Evolutionary conservation across 129 eudicot genomes (phyloP).

Genomic region (Smallanthus sonchifolius): DNA sequence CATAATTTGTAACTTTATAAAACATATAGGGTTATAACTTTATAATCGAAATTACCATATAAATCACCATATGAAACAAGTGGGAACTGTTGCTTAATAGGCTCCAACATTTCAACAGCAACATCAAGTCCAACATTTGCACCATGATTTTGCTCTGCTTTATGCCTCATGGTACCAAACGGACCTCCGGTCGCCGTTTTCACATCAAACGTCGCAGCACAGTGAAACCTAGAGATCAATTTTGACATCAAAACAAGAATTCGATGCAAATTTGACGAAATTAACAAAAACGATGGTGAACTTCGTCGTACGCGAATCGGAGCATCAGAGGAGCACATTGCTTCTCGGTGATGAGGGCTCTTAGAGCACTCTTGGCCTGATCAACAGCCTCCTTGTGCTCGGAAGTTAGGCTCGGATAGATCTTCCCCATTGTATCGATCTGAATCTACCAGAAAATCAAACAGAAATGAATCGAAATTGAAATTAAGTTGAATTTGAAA

Average conservation of each 20-base stretch:
- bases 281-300: background rate
- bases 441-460: background rate
- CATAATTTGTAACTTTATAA: background rate
- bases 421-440: slow-evolving; percentile 50
- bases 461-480: background rate
- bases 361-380: slow-evolving; percentile 54
- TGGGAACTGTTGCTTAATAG: slow-evolving; percentile 76
- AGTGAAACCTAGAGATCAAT: slow-evolving; percentile 60
- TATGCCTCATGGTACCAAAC: slow-evolving; percentile 82
- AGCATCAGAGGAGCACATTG: slow-evolving; percentile 83
- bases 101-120: slow-evolving; percentile 76
- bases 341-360: slow-evolving; percentile 64
- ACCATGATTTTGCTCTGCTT: slow-evolving; percentile 65
- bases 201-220: slow-evolving; percentile 82
- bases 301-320: slow-evolving; percentile 62
- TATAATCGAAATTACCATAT: slow-evolving; percentile 39
- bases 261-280: background rate
- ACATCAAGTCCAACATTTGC: slow-evolving; percentile 74
- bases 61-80: slow-evolving; percentile 68
- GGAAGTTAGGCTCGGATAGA: slow-evolving; percentile 59
- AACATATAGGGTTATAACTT: background rate
- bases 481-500: background rate
- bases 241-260: background rate
- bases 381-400: slow-evolving; percentile 65
- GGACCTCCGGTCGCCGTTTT: slow-evolving; percentile 84